Conservation (phyloP, 2,329 filamentous ascomycete species). For the Rugonectria rugulosa region DNA sequence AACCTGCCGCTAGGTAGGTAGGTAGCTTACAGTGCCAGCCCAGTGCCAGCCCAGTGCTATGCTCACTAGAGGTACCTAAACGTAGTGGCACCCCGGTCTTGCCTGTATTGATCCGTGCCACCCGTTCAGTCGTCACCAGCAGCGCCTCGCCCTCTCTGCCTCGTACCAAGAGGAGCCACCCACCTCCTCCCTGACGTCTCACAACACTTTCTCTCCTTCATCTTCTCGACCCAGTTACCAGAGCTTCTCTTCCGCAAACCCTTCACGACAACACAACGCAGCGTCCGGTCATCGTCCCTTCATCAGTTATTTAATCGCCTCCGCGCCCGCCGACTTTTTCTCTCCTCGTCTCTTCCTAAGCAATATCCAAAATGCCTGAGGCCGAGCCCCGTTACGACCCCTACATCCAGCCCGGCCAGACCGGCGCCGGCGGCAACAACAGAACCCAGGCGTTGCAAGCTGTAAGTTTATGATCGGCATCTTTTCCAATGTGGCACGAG, state of each 20-base stretch:
- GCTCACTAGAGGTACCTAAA: slow-evolving; percentile 16
- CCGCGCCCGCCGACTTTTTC: slow-evolving; percentile 20
- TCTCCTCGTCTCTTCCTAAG: slow-evolving; percentile 6
- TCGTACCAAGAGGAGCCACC: slow-evolving; percentile 8
- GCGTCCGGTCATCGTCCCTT: slow-evolving; percentile 16
- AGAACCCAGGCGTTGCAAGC: slow-evolving; percentile 77
- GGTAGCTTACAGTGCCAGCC: too few species aligned
- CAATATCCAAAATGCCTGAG: slow-evolving; percentile 56
- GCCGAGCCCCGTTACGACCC: slow-evolving; percentile 80
- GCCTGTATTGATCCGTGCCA: too few species aligned
- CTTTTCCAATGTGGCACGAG: slow-evolving; percentile 25
- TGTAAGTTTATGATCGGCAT: slow-evolving; percentile 63
- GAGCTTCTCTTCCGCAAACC: slow-evolving; percentile 36
- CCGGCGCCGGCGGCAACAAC: slow-evolving; percentile 53
- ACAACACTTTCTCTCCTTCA: slow-evolving; percentile 38
- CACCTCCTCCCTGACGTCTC: slow-evolving; percentile 28
- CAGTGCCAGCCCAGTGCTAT: too few species aligned
- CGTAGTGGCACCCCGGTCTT: slow-evolving; percentile 42
- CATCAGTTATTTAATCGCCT: slow-evolving; percentile 18
- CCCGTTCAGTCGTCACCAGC: slow-evolving; percentile 1
- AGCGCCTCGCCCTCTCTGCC: slow-evolving; percentile 32
- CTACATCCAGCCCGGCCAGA: slow-evolving; percentile 70
- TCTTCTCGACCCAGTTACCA: slow-evolving; percentile 28
- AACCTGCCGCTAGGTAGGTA: slow-evolving; percentile 8
- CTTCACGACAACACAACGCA: slow-evolving; percentile 29